Percentiles rank a stretch among this genome's conserved stretches.
Evolutionary conservation across 1,284 basidiomycete species (phyloP).

Genomic region (Tranzscheliella williamsii): DNA sequence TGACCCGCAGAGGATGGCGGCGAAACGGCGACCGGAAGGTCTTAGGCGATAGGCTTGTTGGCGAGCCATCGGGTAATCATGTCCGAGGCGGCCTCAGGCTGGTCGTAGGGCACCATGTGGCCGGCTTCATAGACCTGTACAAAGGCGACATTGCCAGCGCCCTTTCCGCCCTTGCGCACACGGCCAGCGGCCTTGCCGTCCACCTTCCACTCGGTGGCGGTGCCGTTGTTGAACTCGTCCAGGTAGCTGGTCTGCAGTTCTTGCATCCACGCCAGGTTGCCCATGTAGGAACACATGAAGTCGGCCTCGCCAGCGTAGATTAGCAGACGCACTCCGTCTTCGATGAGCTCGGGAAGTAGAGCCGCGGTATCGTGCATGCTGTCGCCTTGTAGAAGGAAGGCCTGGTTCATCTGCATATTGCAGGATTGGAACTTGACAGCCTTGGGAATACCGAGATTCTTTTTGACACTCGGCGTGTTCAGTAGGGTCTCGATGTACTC

Average conservation of each 20-base stretch:
- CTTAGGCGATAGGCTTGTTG: slow-evolving; percentile 60
- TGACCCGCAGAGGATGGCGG: too few species aligned
- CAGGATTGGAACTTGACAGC: slow-evolving; percentile 69
- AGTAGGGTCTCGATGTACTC: slow-evolving; percentile 62
- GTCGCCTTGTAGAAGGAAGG: slow-evolving; percentile 75
- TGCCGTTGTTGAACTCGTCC: slow-evolving; percentile 47
- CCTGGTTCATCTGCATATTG: slow-evolving; percentile 67
- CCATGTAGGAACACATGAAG: slow-evolving; percentile 65
- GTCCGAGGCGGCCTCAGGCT: slow-evolving; percentile 73
- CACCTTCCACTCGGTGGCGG: slow-evolving; percentile 31
- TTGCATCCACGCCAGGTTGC: slow-evolving; percentile 55
- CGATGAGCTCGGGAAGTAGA: slow-evolving; percentile 74
- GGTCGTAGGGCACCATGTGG: slow-evolving; percentile 70
- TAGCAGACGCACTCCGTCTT: slow-evolving; percentile 74
- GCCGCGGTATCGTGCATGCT: slow-evolving; percentile 75
- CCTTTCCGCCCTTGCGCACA: slow-evolving; percentile 49
- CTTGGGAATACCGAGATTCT: slow-evolving; percentile 71
- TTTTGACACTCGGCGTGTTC: slow-evolving; percentile 68
- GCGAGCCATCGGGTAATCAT: slow-evolving; percentile 68
- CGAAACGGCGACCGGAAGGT: too few species aligned
- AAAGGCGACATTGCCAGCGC: slow-evolving; percentile 51
- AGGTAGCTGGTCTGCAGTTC: slow-evolving; percentile 46
- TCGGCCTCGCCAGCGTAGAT: slow-evolving; percentile 86
- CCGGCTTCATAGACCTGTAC: slow-evolving; percentile 46
- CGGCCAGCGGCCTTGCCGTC: slow-evolving; percentile 47